phyloP scores from a whole-genome alignment of 257 asterid species.

The Przewalskia tangutica region DNA sequence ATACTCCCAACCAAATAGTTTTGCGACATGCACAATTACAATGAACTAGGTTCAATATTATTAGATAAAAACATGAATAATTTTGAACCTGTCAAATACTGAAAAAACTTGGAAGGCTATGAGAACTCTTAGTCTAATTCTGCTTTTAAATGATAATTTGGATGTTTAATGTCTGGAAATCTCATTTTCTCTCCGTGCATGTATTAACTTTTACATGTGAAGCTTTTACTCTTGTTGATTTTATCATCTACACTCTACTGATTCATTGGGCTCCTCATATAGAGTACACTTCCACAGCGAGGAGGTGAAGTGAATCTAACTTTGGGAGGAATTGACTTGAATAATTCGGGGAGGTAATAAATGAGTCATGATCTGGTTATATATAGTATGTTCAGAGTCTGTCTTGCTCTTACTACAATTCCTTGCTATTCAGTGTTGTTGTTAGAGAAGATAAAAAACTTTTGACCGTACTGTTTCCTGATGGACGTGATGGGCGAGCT shows the following conservation, averaged over 20 bases:
- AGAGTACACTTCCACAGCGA: slow-evolving; percentile 87
- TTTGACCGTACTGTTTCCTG: slow-evolving; percentile 79
- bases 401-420: neutral
- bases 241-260: neutral
- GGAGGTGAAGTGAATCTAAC: slow-evolving; percentile 95
- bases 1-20: too few relatives aligned
- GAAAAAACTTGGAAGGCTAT: neutral
- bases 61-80: neutral
- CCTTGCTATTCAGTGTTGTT: slow-evolving; percentile 58
- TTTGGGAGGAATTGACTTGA: slow-evolving; percentile 88
- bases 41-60: too few relatives aligned
- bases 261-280: slow-evolving; percentile 4
- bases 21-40: too few relatives aligned
- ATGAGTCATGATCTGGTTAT: neutral
- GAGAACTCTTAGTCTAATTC: neutral
- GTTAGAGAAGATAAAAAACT: slow-evolving; percentile 92
- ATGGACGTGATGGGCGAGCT: slow-evolving; percentile 95
- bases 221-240: slow-evolving; percentile 3
- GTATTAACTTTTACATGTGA: neutral
- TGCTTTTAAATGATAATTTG: neutral
- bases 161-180: neutral
- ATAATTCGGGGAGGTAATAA: slow-evolving; percentile 85
- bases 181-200: neutral
- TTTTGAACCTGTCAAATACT: neutral
- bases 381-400: neutral